Evolutionary conservation across 768 basidiomycete species (phyloP).

Genomic region (Termitomyces sp.): DNA sequence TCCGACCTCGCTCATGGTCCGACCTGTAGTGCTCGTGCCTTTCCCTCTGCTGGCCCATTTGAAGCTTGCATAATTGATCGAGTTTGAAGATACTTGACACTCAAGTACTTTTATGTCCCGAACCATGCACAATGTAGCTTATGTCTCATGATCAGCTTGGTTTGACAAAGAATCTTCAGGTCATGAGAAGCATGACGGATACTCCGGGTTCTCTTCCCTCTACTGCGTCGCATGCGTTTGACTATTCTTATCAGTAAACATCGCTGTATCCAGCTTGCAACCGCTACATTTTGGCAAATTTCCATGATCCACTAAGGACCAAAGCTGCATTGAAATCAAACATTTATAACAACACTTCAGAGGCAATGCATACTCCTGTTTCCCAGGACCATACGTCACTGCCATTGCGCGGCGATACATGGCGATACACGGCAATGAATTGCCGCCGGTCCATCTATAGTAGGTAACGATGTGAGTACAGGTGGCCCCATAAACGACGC

Average conservation of each 20-base stretch:
- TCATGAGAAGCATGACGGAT: not conserved
- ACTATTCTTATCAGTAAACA: not conserved
- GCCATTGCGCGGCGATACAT: no score
- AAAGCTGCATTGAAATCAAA: not conserved
- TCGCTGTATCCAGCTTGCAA: not conserved
- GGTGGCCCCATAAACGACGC: not conserved
- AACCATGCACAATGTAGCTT: no score
- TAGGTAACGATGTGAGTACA: not conserved
- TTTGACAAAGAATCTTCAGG: not conserved
- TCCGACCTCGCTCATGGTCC: no score
- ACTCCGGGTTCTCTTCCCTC: not conserved
- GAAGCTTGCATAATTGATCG: no score
- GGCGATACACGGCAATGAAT: not conserved
- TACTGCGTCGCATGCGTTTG: not conserved
- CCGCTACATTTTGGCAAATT: not conserved
- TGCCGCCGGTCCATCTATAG: slow-evolving; percentile 16
- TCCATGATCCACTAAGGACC: not conserved
- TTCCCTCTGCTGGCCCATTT: no score
- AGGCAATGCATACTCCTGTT: not conserved
- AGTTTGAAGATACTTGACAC: no score
- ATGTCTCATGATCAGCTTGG: not conserved
- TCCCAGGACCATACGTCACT: not conserved
- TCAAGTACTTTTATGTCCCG: no score
- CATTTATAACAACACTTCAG: not conserved
- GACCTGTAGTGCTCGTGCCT: no score